phyloP scores from a whole-genome alignment of 2,329 filamentous ascomycete species.

The Escovopsis weberi region DNA sequence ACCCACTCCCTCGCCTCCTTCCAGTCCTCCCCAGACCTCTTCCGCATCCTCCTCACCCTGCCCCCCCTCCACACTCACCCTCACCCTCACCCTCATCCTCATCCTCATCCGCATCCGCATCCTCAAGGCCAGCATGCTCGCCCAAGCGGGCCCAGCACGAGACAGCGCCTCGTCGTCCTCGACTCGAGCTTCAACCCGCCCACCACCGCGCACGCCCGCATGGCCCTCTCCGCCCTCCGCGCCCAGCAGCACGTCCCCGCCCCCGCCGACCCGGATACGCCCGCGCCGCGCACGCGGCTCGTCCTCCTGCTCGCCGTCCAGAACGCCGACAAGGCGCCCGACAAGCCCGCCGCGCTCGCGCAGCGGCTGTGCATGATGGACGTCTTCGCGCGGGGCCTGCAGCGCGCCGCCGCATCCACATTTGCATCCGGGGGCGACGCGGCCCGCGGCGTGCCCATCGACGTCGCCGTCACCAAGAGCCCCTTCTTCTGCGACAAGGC shows the following conservation, averaged over 20 bases:
- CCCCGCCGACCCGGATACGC: no score
- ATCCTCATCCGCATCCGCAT: background rate
- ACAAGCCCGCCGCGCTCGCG: conserved; percentile 50
- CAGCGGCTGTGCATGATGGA: conserved; percentile 59
- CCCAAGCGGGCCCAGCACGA: conserved; percentile 10
- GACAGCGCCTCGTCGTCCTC: conserved; percentile 35
- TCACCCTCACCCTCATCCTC: background rate
- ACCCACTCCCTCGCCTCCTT: conserved; percentile 29
- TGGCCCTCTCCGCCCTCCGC: conserved; percentile 33
- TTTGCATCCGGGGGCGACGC: conserved; percentile 4
- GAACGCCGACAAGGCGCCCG: conserved; percentile 50
- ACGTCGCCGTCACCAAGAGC: conserved; percentile 55
- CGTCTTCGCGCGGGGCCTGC: conserved; percentile 44
- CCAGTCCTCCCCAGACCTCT: conserved; percentile 25
- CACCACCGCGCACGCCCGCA: conserved; percentile 43
- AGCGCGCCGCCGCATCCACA: conserved; percentile 7
- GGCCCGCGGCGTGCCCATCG: conserved; percentile 24
- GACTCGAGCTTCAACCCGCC: conserved; percentile 59
- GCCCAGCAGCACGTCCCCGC: no score
- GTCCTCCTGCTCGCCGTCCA: conserved; percentile 46
- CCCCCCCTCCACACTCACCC: conserved; percentile 8
- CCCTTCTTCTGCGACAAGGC: conserved; percentile 67
- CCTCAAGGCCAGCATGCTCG: conserved; percentile 1
- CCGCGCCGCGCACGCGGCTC: conserved; percentile 21
- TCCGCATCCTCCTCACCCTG: conserved; percentile 31